Percentiles rank a stretch among this genome's conserved stretches.
Conservation (phyloP, 768 basidiomycete genomes). For the Mycena galericulata region DNA sequence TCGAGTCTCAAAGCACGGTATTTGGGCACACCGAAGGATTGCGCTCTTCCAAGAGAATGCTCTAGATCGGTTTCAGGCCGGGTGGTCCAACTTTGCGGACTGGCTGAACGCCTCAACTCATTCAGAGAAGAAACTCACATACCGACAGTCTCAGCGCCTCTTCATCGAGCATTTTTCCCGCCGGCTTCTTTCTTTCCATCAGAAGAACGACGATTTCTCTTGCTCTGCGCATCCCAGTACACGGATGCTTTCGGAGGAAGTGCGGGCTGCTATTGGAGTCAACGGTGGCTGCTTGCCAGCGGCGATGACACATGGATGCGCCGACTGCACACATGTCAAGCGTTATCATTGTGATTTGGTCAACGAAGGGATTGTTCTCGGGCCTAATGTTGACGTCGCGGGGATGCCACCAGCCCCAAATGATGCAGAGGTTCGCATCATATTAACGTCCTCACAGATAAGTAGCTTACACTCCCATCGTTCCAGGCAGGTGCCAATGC, state of each 20-base stretch:
- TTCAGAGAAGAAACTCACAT: slow-evolving; percentile 23
- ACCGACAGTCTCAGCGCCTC: slow-evolving; percentile 40
- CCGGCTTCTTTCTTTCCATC: slow-evolving; percentile 37
- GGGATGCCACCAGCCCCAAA: background rate
- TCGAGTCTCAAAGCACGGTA: slow-evolving; percentile 41
- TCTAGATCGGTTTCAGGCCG: slow-evolving; percentile 36
- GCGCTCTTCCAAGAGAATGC: slow-evolving; percentile 40
- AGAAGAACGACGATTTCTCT: slow-evolving; percentile 8
- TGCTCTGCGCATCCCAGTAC: slow-evolving; percentile 35
- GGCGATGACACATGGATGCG: slow-evolving; percentile 13
- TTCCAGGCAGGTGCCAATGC: background rate
- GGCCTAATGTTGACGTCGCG: background rate
- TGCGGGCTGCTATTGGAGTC: slow-evolving; percentile 30
- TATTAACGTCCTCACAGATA: background rate
- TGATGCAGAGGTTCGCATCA: background rate
- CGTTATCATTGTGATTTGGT: slow-evolving; percentile 2
- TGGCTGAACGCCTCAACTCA: slow-evolving; percentile 37
- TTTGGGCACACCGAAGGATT: slow-evolving; percentile 39
- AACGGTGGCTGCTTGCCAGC: slow-evolving; percentile 26
- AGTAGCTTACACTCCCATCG: background rate
- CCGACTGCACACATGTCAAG: slow-evolving; percentile 15
- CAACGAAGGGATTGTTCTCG: slow-evolving; percentile 2
- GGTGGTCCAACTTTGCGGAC: slow-evolving; percentile 43
- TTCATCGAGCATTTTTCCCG: slow-evolving; percentile 44
- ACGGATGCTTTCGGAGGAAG: slow-evolving; percentile 2